Evolutionary conservation across 2,329 filamentous ascomycete genomes (phyloP).

Genomic region (Xylaria digitata): DNA sequence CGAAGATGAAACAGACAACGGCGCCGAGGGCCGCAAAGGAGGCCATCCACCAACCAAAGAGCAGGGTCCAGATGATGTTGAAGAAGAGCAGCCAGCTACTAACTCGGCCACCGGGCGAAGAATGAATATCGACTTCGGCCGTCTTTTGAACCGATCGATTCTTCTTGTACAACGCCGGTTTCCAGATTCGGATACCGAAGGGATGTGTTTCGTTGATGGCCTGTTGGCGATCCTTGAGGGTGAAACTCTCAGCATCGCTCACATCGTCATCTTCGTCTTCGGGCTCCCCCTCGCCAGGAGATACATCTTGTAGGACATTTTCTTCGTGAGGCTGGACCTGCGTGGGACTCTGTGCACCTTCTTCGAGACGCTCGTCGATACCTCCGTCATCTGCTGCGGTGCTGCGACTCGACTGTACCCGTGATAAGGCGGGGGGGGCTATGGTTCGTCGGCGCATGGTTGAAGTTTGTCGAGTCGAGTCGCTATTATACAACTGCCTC

Average conservation of each 20-base stretch:
- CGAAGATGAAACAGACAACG: constrained; percentile 80
- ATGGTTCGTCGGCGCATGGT: constrained; percentile 55
- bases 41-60: constrained; percentile 97
- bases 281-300: constrained; percentile 47
- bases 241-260: constrained; percentile 97
- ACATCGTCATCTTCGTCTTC: constrained; percentile 71
- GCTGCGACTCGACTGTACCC: constrained; percentile 56
- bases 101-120: constrained; percentile 87
- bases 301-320: constrained; percentile 40
- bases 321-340: constrained; percentile 53
- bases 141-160: constrained; percentile 94
- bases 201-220: constrained; percentile 99
- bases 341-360: constrained; percentile 49
- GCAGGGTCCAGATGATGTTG: constrained; percentile 88
- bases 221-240: constrained; percentile 93
- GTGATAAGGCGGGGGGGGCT: constrained; percentile 53
- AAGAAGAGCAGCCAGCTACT: constrained; percentile 86
- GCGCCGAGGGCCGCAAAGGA: constrained; percentile 79
- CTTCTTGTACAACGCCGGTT: constrained; percentile 98
- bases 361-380: constrained; percentile 48
- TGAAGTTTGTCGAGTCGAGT: constrained; percentile 48
- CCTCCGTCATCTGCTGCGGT: constrained; percentile 48
- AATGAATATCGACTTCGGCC: constrained; percentile 97
- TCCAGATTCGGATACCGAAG: constrained; percentile 99
- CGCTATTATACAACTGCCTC: constrained; percentile 48